Evolutionary conservation across 139 green algal genomes (phyloP).

Genomic region (Eudorina sp.): DNA sequence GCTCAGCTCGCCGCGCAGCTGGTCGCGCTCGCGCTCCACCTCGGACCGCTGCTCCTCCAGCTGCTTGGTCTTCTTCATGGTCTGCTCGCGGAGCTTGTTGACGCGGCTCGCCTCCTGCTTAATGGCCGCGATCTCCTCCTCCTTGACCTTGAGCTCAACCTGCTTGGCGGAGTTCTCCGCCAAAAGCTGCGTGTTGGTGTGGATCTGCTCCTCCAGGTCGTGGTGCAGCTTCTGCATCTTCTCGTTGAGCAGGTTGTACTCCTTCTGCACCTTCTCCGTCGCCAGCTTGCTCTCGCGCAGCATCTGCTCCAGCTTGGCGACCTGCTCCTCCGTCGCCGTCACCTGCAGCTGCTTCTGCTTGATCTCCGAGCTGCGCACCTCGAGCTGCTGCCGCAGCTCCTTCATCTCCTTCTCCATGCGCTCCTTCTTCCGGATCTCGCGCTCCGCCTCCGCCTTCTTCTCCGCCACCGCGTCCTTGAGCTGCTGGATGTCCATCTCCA

Average conservation of each 20-base stretch:
- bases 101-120: constrained; percentile 80
- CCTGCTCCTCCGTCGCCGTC: constrained; percentile 68
- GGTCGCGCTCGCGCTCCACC: constrained; percentile 75
- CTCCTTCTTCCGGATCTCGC: constrained; percentile 80
- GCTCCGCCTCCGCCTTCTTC: constrained; percentile 84
- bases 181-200: constrained; percentile 90
- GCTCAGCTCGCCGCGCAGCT: constrained; percentile 43
- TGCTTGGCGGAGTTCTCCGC: constrained; percentile 88
- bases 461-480: constrained; percentile 75
- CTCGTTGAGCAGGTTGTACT: constrained; percentile 90
- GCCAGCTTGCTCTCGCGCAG: constrained; percentile 76
- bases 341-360: constrained; percentile 79
- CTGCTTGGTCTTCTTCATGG: constrained; percentile 69
- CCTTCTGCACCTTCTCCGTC: constrained; percentile 87
- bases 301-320: constrained; percentile 74
- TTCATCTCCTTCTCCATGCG: constrained; percentile 82
- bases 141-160: constrained; percentile 89
- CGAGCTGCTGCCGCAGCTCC: constrained; percentile 78
- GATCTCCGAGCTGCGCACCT: constrained; percentile 83
- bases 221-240: constrained; percentile 91
- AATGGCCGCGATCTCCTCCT: constrained; percentile 80
- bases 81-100: constrained; percentile 77
- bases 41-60: constrained; percentile 60
- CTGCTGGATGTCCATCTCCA: constrained; percentile 77
- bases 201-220: constrained; percentile 92